A percentile compares a stretch with the other conserved stretches of the same genome.
Evolutionary conservation across 2,329 filamentous ascomycete species (phyloP).

Genomic region (Arthrobotrys musiformis): DNA sequence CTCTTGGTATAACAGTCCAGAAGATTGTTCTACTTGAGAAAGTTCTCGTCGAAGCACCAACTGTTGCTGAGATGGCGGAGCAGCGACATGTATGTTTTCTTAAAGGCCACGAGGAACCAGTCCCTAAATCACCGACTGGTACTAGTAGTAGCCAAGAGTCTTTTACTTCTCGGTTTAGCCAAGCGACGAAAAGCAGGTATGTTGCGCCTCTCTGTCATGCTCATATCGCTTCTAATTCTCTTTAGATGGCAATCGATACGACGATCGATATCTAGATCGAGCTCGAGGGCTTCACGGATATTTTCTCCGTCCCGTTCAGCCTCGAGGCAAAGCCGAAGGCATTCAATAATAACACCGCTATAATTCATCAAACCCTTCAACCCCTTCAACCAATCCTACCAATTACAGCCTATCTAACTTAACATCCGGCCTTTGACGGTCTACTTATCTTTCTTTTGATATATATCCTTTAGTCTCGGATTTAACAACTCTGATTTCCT

Average conservation of each 20-base stretch:
- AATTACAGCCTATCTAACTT: neutral
- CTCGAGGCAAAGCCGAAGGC: slow-evolving; percentile 44
- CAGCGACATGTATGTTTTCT: slow-evolving; percentile 51
- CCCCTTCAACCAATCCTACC: neutral
- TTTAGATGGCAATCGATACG: slow-evolving; percentile 52
- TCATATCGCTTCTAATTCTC: neutral
- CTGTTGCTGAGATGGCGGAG: slow-evolving; percentile 47
- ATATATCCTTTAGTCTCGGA: neutral
- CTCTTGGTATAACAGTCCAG: slow-evolving; percentile 53
- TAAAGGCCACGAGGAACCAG: slow-evolving; percentile 43
- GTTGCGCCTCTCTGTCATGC: neutral
- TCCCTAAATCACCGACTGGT: slow-evolving; percentile 43
- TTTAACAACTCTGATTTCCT: no score
- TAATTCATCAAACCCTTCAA: neutral
- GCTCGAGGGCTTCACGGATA: slow-evolving; percentile 48
- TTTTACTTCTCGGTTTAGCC: slow-evolving; percentile 44
- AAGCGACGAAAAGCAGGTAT: slow-evolving; percentile 49
- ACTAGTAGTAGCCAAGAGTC: slow-evolving; percentile 49
- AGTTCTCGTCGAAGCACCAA: slow-evolving; percentile 44
- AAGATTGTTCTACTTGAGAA: slow-evolving; percentile 55
- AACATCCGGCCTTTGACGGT: no score
- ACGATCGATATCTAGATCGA: slow-evolving; percentile 44
- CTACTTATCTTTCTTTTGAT: no score
- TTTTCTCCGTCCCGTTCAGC: slow-evolving; percentile 28
- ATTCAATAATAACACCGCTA: slow-evolving; percentile 48